Evolutionary conservation across 2,329 filamentous ascomycete genomes (phyloP).

Genomic region (Dactylella cylindrospora): DNA sequence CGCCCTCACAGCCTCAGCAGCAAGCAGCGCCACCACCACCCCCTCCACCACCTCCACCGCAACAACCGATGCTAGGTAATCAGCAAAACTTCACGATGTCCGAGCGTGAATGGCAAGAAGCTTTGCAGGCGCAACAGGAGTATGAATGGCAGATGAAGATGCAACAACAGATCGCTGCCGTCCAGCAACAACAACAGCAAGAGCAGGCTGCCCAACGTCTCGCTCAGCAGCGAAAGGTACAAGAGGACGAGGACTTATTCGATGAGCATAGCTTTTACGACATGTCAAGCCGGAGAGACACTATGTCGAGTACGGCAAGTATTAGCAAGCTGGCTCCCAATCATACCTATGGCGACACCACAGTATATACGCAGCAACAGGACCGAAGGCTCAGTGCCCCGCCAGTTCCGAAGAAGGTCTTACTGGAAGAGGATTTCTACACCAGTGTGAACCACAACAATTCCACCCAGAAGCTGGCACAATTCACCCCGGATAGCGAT

Average conservation of each 20-base stretch:
- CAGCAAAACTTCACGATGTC: slow-evolving; percentile 21
- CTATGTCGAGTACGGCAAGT: neutral
- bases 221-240: neutral
- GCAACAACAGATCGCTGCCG: slow-evolving; percentile 6
- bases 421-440: slow-evolving; percentile 37
- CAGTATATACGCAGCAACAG: slow-evolving; percentile 4
- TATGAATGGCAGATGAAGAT: slow-evolving; percentile 26
- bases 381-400: slow-evolving; percentile 1
- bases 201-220: neutral
- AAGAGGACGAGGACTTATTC: slow-evolving; percentile 12
- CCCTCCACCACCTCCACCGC: slow-evolving; percentile 3
- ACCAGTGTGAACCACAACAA: slow-evolving; percentile 14
- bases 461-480: slow-evolving; percentile 16
- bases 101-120: slow-evolving; percentile 38
- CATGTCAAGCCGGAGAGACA: slow-evolving; percentile 12
- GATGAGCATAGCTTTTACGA: slow-evolving; percentile 36
- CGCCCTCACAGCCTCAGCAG: neutral
- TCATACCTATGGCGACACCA: slow-evolving; percentile 15
- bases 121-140: slow-evolving; percentile 27
- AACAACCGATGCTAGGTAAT: neutral
- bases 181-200: slow-evolving; percentile 12
- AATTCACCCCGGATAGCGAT: slow-evolving; percentile 28
- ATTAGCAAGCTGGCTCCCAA: too few species aligned
- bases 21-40: neutral
- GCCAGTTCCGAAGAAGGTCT: slow-evolving; percentile 13